A percentile compares a stretch with the other conserved stretches of the same genome.
phyloP scores from a whole-genome alignment of 2,329 filamentous ascomycete genomes.

The Diplodia sapinea region DNA sequence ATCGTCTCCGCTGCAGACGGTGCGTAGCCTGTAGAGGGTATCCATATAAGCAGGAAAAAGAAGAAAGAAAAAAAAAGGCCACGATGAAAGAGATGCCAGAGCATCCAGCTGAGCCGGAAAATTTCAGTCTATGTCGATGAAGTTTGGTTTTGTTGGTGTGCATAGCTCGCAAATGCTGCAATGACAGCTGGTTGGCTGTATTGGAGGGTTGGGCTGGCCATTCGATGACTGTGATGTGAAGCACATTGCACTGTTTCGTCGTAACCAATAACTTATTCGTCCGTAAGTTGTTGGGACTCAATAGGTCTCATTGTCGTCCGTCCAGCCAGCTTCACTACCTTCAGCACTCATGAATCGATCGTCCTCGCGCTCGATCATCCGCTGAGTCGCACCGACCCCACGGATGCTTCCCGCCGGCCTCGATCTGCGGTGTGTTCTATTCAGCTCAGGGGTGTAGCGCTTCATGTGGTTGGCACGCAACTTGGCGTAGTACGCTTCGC shows the following conservation, averaged over 20 bases:
- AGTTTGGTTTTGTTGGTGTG: not conserved
- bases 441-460: conserved; percentile 23
- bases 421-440: conserved; percentile 19
- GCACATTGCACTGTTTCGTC: not conserved
- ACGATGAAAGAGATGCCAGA: conserved; percentile 8
- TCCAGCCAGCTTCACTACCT: conserved; percentile 59
- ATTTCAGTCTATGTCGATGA: not conserved
- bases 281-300: not conserved
- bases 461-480: conserved; percentile 59
- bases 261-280: not conserved
- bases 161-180: not conserved
- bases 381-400: conserved; percentile 50
- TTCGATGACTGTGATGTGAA: not conserved
- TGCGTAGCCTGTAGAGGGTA: conserved; percentile 10
- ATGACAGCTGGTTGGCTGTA: not conserved
- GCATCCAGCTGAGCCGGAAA: not conserved
- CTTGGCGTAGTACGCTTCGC: conserved; percentile 81
- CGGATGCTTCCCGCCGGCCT: conserved; percentile 50
- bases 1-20: not conserved
- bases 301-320: conserved; percentile 49
- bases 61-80: not conserved
- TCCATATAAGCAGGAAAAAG: conserved; percentile 17
- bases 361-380: conserved; percentile 49
- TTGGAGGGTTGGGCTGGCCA: not conserved
- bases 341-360: conserved; percentile 50